phyloP scores from a whole-genome alignment of 1,284 basidiomycete genomes.

The Tilletia horrida region DNA sequence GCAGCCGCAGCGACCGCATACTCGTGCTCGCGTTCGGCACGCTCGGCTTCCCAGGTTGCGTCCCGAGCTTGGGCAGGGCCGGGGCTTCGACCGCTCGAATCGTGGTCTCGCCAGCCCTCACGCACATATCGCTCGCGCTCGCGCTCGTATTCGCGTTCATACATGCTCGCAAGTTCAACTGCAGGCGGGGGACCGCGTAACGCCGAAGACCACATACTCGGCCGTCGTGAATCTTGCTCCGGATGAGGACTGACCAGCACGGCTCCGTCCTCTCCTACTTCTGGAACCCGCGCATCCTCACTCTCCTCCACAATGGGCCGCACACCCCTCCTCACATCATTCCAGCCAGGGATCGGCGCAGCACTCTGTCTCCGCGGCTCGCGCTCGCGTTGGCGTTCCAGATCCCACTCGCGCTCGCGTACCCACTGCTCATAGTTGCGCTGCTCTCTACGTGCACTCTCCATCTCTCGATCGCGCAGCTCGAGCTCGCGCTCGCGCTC shows the following conservation, averaged over 20 bases:
- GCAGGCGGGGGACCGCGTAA: no score
- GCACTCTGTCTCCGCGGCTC: background rate
- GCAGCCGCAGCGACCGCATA: no score
- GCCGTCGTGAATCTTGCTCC: no score
- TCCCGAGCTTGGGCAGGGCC: background rate
- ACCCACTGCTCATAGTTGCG: constrained; percentile 1
- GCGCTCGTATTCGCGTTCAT: background rate
- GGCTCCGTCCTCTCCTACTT: no score
- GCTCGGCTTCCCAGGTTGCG: no score
- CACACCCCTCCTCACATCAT: background rate
- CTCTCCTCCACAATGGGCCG: no score
- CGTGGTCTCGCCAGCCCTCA: background rate
- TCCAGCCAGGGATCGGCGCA: background rate
- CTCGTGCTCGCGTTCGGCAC: no score
- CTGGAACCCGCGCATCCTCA: no score
- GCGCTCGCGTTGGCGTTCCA: background rate
- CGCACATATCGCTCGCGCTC: background rate
- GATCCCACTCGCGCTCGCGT: constrained; percentile 6
- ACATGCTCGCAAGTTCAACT: no score
- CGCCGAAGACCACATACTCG: no score
- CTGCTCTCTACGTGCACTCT: background rate
- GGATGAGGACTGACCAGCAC: no score
- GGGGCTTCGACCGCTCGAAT: background rate
- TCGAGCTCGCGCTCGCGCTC: background rate
- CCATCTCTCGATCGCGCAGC: background rate